Base-by-base conservation (phyloP, 2,329 filamentous ascomycete species). In the Calonectria crousiana region DNA sequence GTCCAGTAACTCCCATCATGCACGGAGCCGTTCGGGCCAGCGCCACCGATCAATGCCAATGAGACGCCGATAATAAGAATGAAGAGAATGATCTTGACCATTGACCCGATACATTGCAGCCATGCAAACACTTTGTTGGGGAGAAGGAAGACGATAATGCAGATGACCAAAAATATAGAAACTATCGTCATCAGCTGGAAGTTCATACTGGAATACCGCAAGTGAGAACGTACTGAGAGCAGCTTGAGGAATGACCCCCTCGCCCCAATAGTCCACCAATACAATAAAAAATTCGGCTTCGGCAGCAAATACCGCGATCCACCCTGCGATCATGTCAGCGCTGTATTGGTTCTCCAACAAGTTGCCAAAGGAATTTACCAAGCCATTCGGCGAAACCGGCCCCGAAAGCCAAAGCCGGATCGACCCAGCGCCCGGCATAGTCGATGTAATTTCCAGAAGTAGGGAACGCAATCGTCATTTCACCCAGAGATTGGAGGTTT, bases 361-460 rank as follows among this genome's bases (percentile, higher is more conserved):
- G 6, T 16, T 32, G 5, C 5, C 14, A 41, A 16, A 3, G n/a
- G 14, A 16, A 52, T 44, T 20, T 34, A 73, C 71, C 71, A 20
- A 73, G 56, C 71, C 71, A 73, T 65, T 73, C 67, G 1, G 71
- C 71, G 49, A 73, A 73, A 11, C 71, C 71, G 26, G 71, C 71
- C 4, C 71, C 72, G 44, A 74, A 74, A 26, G 72, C 67, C 36
- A 74, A 44, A 16, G 72, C 72, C 5, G 72, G 72, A 41, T 74
- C 72, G 32, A 74, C 67, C 60, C 67, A 74, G 16, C 72, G 67
- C 1, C 62, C 72, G 0, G 72, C 72, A 18, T 71, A 71, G 44
- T 71, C 60, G n/a, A 74, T 71, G 16, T 66, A 71, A 34, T 67
- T 71, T 18, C 72, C 72, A 28, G 72, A 74, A 9, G 60, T 58